A percentile compares a stretch with the other conserved stretches of the same genome.
Conservation (phyloP, 345 rosid genomes). For the Lumnitzera littorea region DNA sequence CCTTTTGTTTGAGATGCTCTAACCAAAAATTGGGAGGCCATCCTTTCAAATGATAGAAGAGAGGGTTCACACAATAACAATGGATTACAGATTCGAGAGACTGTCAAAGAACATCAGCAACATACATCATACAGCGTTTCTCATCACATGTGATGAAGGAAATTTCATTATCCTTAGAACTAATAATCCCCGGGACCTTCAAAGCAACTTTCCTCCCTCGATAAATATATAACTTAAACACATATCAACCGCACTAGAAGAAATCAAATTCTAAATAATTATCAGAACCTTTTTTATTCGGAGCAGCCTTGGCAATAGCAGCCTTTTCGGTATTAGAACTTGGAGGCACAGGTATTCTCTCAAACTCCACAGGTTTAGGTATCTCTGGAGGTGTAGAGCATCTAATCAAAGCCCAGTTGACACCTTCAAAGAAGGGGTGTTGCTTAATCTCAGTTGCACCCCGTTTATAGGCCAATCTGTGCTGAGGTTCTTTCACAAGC, state of each 20-base stretch:
- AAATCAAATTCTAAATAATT: constrained; percentile 89
- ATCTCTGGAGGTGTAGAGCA: constrained; percentile 86
- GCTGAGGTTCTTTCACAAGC: constrained; percentile 84
- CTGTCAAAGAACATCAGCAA: constrained; percentile 17
- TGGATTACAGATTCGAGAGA: constrained; percentile 4
- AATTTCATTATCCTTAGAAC: constrained; percentile 24
- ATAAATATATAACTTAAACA: constrained; percentile 22
- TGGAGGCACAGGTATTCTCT: constrained; percentile 33
- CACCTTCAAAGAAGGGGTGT: constrained; percentile 87
- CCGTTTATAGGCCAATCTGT: constrained; percentile 72
- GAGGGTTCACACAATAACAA: no score
- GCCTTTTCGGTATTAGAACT: constrained; percentile 42
- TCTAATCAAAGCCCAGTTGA: constrained; percentile 87
- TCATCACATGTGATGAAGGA: constrained; percentile 30
- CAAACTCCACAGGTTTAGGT: constrained; percentile 72
- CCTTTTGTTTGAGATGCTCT: no score
- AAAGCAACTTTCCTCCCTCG: constrained; percentile 33
- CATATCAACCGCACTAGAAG: constrained; percentile 42
- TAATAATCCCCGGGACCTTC: constrained; percentile 23
- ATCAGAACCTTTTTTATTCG: constrained; percentile 54
- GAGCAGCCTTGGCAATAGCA: constrained; percentile 20
- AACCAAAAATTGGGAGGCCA: no score
- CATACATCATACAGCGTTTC: constrained; percentile 23
- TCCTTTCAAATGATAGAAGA: no score
- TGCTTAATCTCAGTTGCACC: constrained; percentile 95